A percentile compares a stretch with the other conserved stretches of the same genome.
These are phyloP conservation scores for Suhomyces kilbournensis DNA, from an alignment of 805 yeast genomes.

Conservation along the genomic window DNA sequence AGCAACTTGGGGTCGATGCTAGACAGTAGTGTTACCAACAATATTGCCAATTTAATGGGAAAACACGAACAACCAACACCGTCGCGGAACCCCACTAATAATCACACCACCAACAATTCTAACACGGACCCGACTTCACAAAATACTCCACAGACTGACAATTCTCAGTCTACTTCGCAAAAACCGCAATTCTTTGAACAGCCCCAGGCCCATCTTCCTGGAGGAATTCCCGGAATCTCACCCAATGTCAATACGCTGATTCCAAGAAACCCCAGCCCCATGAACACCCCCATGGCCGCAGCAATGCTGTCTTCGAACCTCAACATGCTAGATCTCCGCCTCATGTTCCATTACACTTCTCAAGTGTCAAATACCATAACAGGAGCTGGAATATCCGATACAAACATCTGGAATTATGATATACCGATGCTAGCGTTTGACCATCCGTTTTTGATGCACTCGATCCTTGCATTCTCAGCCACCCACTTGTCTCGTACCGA, in stretches of 20 bases:
- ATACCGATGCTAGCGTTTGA: constrained; percentile 86
- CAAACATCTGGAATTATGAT: constrained; percentile 81
- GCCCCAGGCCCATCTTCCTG: constrained; percentile 14
- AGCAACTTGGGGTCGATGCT: constrained; percentile 31
- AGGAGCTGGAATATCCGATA: constrained; percentile 85
- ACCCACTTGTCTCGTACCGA: constrained; percentile 82
- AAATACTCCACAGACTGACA: background rate
- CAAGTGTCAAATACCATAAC: constrained; percentile 85
- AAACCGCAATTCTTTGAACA: constrained; percentile 8
- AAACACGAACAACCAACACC: background rate
- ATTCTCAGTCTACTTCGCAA: too few relatives aligned
- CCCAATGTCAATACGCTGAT: constrained; percentile 17
- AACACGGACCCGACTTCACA: too few relatives aligned
- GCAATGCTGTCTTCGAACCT: constrained; percentile 24
- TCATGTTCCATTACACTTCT: constrained; percentile 85
- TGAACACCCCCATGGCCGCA: constrained; percentile 9
- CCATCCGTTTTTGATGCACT: constrained; percentile 89
- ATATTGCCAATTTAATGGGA: background rate
- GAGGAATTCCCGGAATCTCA: constrained; percentile 11
- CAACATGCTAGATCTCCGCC: constrained; percentile 71
- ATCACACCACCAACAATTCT: background rate
- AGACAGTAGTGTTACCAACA: constrained; percentile 10
- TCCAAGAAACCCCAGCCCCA: constrained; percentile 5
- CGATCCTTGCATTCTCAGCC: constrained; percentile 86
- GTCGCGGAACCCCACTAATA: background rate